Percentiles rank a stretch among this genome's conserved stretches.
Conservation (phyloP, 371 early-diverging fungal genomes). For the Amoeboaphelidium protococcarum region DNA sequence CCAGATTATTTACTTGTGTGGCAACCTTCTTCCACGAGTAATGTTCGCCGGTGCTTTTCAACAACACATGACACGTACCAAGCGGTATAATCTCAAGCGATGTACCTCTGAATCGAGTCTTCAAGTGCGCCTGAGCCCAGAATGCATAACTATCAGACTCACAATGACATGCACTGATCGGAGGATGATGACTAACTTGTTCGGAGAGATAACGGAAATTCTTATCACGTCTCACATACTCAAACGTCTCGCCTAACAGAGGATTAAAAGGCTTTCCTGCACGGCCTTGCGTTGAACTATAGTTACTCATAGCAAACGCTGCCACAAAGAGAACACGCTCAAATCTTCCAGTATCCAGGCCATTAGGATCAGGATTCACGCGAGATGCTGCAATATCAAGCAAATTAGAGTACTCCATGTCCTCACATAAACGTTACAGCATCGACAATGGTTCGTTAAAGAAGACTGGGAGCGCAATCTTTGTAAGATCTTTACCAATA, state of each 20-base stretch:
- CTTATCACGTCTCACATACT: slow-evolving; percentile 47
- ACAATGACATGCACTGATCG: slow-evolving; percentile 52
- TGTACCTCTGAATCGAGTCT: slow-evolving; percentile 50
- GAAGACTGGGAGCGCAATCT: slow-evolving; percentile 80
- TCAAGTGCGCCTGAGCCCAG: slow-evolving; percentile 37
- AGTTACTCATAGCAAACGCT: slow-evolving; percentile 56
- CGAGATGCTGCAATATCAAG: slow-evolving; percentile 38
- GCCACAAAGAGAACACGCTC: slow-evolving; percentile 49
- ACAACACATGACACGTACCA: slow-evolving; percentile 40
- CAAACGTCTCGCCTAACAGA: slow-evolving; percentile 60
- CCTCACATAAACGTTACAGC: slow-evolving; percentile 69
- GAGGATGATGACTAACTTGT: slow-evolving; percentile 65
- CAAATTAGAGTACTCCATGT: slow-evolving; percentile 57
- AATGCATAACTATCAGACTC: slow-evolving; percentile 45
- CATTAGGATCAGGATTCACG: slow-evolving; percentile 13
- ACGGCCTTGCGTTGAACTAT: slow-evolving; percentile 49
- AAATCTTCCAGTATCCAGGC: too few relatives aligned
- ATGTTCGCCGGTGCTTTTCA: slow-evolving; percentile 37
- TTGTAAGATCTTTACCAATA: slow-evolving; percentile 76
- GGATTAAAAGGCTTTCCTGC: slow-evolving; percentile 77
- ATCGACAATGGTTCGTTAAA: slow-evolving; percentile 81
- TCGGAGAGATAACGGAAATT: slow-evolving; percentile 46
- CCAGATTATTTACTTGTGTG: slow-evolving; percentile 48
- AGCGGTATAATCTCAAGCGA: slow-evolving; percentile 44
- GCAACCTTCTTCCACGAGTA: slow-evolving; percentile 55